phyloP scores from a whole-genome alignment of 805 yeast species.

The Metschnikowia lochheadii region DNA sequence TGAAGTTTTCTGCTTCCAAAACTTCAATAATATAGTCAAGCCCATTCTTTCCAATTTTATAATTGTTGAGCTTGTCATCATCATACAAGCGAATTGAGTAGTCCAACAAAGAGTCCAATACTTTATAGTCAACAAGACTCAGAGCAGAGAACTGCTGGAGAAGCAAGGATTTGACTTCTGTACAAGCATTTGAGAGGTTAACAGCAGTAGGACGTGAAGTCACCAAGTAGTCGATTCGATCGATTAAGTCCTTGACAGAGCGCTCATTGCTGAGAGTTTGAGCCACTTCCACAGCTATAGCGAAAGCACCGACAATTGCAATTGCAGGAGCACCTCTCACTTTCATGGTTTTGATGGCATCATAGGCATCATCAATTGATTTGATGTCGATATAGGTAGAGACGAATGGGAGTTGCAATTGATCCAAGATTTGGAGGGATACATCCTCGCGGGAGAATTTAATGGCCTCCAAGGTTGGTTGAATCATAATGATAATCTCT shows the following conservation, averaged over 20 bases:
- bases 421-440: conserved; percentile 67
- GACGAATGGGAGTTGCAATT: conserved; percentile 74
- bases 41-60: conserved; percentile 77
- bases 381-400: conserved; percentile 61
- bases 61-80: conserved; percentile 76
- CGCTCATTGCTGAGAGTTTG: conserved; percentile 22
- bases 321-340: conserved; percentile 99
- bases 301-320: conserved; percentile 87
- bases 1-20: conserved; percentile 44
- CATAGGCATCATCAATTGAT: conserved; percentile 69
- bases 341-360: conserved; percentile 85
- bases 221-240: conserved; percentile 60
- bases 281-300: conserved; percentile 70
- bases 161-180: conserved; percentile 41
- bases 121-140: conserved; percentile 15
- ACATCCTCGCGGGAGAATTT: conserved; percentile 48
- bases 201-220: conserved; percentile 95
- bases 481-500: conserved; percentile 4
- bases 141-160: conserved; percentile 9
- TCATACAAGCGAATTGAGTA: conserved; percentile 58
- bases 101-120: conserved; percentile 32
- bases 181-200: conserved; percentile 74
- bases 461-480: conserved; percentile 53
- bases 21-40: conserved; percentile 55
- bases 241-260: conserved; percentile 33